phyloP scores from a whole-genome alignment of 1,284 basidiomycete species.

The Cystobasidiaceae sp. region DNA sequence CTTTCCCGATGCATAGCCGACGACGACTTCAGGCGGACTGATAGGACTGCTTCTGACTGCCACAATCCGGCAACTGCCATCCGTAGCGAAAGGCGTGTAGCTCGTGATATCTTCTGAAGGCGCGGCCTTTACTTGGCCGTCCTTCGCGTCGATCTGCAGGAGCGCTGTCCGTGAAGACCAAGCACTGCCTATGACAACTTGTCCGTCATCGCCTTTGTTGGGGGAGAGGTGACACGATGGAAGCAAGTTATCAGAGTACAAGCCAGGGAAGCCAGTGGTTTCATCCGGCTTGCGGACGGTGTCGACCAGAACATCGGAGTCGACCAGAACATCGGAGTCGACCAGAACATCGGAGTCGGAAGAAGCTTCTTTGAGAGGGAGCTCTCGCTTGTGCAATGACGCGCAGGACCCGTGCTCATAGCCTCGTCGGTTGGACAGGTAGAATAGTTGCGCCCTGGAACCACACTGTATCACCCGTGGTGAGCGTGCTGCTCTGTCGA shows the following conservation, averaged over 20 bases:
- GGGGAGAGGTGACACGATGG: neutral
- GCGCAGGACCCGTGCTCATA: slow-evolving; percentile 61
- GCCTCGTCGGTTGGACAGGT: slow-evolving; percentile 56
- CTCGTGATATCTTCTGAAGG: slow-evolving; percentile 48
- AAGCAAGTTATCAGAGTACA: slow-evolving; percentile 49
- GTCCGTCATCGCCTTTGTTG: slow-evolving; percentile 47
- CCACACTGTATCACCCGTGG: slow-evolving; percentile 51
- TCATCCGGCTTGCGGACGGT: slow-evolving; percentile 48
- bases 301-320: slow-evolving; percentile 47
- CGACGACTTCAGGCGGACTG: neutral
- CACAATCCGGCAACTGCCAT: neutral
- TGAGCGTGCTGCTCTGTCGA: slow-evolving; percentile 55
- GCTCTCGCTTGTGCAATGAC: slow-evolving; percentile 52
- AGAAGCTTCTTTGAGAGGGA: no score
- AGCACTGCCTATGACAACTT: slow-evolving; percentile 52
- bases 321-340: neutral
- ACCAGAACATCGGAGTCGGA: no score
- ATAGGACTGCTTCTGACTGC: neutral
- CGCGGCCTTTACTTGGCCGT: slow-evolving; percentile 50
- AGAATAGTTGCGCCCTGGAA: slow-evolving; percentile 50
- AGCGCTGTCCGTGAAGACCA: slow-evolving; percentile 49
- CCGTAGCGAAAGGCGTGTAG: neutral
- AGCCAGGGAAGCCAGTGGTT: slow-evolving; percentile 56
- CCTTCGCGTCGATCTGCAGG: slow-evolving; percentile 49
- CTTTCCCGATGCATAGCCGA: neutral